phyloP scores from a whole-genome alignment of 2,329 filamentous ascomycete species.

The Colletotrichum sp. region DNA sequence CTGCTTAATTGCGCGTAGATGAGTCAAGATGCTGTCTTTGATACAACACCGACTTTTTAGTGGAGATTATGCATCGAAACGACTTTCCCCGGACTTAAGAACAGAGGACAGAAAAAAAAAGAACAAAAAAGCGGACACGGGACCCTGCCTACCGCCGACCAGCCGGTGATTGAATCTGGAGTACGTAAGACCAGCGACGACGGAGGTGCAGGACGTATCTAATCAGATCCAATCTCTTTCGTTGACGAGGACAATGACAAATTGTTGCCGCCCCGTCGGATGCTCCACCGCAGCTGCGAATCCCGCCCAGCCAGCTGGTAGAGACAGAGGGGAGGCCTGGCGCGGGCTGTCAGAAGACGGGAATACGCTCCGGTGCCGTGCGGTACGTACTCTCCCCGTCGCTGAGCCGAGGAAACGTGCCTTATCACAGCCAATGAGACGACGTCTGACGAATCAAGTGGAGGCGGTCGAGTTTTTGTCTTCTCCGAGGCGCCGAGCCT shows the following conservation, averaged over 20 bases:
- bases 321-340: not conserved
- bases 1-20: not conserved
- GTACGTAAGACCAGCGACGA: not conserved
- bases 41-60: not conserved
- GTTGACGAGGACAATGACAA: not conserved
- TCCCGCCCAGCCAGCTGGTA: not conserved
- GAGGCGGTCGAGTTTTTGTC: constrained; percentile 6
- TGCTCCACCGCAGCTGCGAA: not conserved
- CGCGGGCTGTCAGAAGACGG: not conserved
- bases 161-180: not conserved
- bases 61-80: not conserved
- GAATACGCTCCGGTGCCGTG: not conserved
- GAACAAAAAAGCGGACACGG: not conserved
- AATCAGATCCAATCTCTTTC: constrained; percentile 17
- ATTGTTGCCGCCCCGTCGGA: not conserved
- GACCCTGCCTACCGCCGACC: not conserved
- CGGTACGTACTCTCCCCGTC: not conserved
- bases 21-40: not conserved
- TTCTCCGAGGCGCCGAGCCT: constrained; percentile 24
- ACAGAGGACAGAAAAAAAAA: not conserved
- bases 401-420: not conserved
- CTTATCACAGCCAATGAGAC: not conserved
- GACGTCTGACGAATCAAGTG: not conserved
- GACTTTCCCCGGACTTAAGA: not conserved
- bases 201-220: not conserved